phyloP scores from a whole-genome alignment of 352 stramenopile species.

The Globisporangium emineosum region DNA sequence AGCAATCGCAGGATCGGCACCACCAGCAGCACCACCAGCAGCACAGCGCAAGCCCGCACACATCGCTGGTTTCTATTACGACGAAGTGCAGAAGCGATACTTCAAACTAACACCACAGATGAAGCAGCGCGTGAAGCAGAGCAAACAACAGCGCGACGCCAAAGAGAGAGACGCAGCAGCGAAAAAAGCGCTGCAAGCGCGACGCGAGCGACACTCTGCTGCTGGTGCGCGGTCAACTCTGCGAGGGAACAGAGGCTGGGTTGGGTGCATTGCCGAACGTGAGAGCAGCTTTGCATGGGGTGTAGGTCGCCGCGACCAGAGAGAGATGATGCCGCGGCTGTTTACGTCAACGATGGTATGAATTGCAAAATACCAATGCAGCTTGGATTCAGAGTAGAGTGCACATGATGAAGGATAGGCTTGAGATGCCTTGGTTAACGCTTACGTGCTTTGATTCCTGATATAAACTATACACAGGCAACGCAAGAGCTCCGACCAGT shows the following conservation, averaged over 20 bases:
- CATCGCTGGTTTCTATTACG: slow-evolving; percentile 61
- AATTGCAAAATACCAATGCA: background rate
- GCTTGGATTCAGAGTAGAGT: background rate
- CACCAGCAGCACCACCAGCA: background rate
- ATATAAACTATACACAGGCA: background rate
- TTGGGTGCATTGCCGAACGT: slow-evolving; percentile 27
- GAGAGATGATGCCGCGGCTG: slow-evolving; percentile 27
- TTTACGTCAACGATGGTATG: slow-evolving; percentile 15
- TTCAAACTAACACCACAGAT: slow-evolving; percentile 38
- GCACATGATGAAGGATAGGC: background rate
- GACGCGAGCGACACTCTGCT: background rate
- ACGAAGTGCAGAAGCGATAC: slow-evolving; percentile 45
- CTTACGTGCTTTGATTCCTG: background rate
- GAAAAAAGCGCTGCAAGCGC: background rate
- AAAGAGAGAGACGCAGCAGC: slow-evolving; percentile 3
- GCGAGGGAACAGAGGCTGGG: slow-evolving; percentile 14
- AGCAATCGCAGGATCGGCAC: background rate
- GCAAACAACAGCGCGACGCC: slow-evolving; percentile 9
- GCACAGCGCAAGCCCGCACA: slow-evolving; percentile 11
- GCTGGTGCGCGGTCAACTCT: background rate
- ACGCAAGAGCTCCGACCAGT: slow-evolving; percentile 2
- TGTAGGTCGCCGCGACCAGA: slow-evolving; percentile 20
- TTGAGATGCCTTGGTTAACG: background rate
- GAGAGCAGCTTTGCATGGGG: slow-evolving; percentile 37
- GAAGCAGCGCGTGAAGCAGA: slow-evolving; percentile 17